These are phyloP conservation scores for Hymenoscyphus fructigenus DNA, from an alignment of 2,329 filamentous ascomycete species.

Conservation along the genomic window DNA sequence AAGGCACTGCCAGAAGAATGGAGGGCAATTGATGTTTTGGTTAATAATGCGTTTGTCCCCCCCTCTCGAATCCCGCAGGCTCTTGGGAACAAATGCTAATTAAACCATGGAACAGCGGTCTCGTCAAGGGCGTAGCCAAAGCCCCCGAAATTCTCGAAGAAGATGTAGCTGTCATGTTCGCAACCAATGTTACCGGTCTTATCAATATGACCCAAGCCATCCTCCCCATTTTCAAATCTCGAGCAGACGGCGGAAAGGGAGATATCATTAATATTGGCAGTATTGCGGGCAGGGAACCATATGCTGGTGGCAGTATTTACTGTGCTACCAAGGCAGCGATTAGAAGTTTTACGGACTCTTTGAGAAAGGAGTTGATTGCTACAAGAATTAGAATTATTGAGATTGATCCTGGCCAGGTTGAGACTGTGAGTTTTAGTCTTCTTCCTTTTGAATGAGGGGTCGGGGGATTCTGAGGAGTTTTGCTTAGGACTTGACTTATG, in stretches of 20 bases:
- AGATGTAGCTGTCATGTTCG: constrained; percentile 85
- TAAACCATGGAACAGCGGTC: constrained; percentile 55
- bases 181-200: constrained; percentile 89
- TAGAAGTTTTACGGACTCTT: constrained; percentile 75
- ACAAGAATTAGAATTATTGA: constrained; percentile 81
- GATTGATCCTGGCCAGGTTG: constrained; percentile 88
- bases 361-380: constrained; percentile 80
- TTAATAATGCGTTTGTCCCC: constrained; percentile 85
- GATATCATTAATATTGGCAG: constrained; percentile 96
- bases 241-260: constrained; percentile 69
- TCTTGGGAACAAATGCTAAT: background rate
- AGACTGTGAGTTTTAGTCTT: constrained; percentile 59
- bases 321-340: constrained; percentile 91
- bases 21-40: constrained; percentile 79
- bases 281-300: constrained; percentile 86
- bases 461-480: background rate
- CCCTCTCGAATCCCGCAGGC: background rate
- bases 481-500: background rate
- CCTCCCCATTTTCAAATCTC: constrained; percentile 74
- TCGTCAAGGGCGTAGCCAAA: constrained; percentile 84
- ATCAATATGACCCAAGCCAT: constrained; percentile 97
- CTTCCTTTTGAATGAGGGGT: background rate
- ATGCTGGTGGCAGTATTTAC: constrained; percentile 85
- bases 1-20: constrained; percentile 75
- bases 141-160: constrained; percentile 79